Evolutionary conservation across 495 filamentous ascomycete genomes (phyloP).

Genomic region (Penicillium mononematosum): DNA sequence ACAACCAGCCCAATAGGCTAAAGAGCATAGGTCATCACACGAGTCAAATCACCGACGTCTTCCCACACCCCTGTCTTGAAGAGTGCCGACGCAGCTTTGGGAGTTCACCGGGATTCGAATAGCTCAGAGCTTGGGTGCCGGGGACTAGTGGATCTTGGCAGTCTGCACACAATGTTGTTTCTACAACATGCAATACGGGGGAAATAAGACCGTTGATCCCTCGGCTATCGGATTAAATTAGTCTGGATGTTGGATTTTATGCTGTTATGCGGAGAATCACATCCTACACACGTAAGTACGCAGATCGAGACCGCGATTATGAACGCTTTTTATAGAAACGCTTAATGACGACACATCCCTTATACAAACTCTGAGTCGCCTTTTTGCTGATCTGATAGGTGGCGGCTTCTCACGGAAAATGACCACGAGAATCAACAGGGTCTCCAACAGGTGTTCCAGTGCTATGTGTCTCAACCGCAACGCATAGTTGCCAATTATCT

Average conservation of each 20-base stretch:
- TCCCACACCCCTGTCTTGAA: background rate
- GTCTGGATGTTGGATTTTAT: background rate
- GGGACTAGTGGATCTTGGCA: conserved; percentile 10
- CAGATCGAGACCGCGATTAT: background rate
- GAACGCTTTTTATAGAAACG: background rate
- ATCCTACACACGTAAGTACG: background rate
- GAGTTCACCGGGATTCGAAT: background rate
- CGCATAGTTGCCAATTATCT: no score
- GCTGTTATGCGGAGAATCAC: background rate
- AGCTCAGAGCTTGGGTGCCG: background rate
- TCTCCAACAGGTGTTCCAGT: background rate
- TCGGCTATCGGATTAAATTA: conserved; percentile 26
- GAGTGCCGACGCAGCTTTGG: background rate
- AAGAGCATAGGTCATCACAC: background rate
- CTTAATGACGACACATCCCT: background rate
- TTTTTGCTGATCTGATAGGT: background rate
- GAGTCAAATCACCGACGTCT: background rate
- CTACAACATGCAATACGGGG: background rate
- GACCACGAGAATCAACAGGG: no score
- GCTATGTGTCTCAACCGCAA: no score
- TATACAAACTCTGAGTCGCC: background rate
- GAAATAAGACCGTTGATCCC: conserved; percentile 43
- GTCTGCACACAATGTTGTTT: background rate
- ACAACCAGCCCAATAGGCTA: background rate
- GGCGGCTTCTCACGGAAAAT: no score